Base-by-base conservation (phyloP, 371 early-diverging fungal species). In the Actinomortierella wolfii region DNA sequence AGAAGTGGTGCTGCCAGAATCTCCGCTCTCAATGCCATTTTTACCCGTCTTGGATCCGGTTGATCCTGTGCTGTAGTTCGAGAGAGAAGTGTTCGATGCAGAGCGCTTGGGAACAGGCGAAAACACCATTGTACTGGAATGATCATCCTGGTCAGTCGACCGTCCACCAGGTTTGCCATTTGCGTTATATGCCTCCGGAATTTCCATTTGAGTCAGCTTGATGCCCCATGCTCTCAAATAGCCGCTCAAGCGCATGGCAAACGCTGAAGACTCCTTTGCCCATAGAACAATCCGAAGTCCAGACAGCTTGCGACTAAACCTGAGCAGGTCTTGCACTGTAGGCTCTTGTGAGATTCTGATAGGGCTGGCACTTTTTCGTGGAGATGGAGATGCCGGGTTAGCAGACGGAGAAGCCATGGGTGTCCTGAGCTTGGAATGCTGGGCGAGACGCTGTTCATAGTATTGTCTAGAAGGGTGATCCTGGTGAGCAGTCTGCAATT, bases 171-270 rank as follows among this genome's bases (percentile, higher is more conserved):
- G n/a, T 11, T 34, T 34, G 34, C 34, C 34, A 34, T 34, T 34
- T 11, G 43, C 24, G n/a, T 9, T 21, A 13, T 13, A 4, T 18
- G 18, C 21, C 2, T 57, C 64, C 5, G 55, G 61, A 18, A 84
- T 81, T 0, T 85, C 77, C 5, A 79, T 78, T 66, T 84, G 82
- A 9, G 81, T 77, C 26, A 86, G 81, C 56, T 79, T 81, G 20
- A 81, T 77, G 57, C 85, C 82, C 85, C 86, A 86, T 8, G 79
- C 76, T 11, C 81, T 83, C 40, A 88, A 63, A 46, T 83, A 86
- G 26, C 81, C 79, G 0, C 82, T 81, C 17, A 88, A 71, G 54
- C 82, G 85, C 40, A 82, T 80, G 3, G 85, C 86, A 75, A 88
- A 86, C 17, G 80, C 77, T 20, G 83, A 83, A 13, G 81, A 69